phyloP scores from a whole-genome alignment of 1,284 basidiomycete genomes.

The Apiotrichum mycotoxinovorans region DNA sequence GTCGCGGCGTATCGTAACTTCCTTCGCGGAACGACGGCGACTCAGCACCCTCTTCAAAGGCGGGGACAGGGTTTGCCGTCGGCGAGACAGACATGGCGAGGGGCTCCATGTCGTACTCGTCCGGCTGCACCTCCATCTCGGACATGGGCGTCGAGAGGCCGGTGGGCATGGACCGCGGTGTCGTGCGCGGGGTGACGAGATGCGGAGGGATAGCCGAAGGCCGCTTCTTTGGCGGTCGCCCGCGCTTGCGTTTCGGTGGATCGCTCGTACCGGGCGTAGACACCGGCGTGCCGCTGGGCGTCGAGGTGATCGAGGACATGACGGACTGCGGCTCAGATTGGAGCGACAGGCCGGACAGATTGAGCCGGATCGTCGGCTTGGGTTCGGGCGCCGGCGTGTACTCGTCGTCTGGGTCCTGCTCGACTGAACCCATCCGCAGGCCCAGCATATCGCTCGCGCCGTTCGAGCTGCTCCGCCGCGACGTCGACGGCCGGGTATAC shows the following conservation, averaged over 20 bases:
- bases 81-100: conserved; percentile 18
- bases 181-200: conserved; percentile 14
- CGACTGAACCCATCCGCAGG: background rate
- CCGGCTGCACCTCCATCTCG: background rate
- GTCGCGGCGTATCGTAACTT: conserved; percentile 15
- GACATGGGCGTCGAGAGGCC: conserved; percentile 9
- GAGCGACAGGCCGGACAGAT: background rate
- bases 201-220: conserved; percentile 21
- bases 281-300: conserved; percentile 10
- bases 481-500: background rate
- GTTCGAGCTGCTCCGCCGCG: background rate
- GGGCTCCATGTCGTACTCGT: conserved; percentile 16
- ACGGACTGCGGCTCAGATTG: conserved; percentile 9
- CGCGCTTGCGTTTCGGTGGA: conserved; percentile 12
- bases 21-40: conserved; percentile 3
- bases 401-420: background rate
- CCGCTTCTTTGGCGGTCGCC: conserved; percentile 12
- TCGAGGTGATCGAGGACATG: conserved; percentile 11
- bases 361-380: conserved; percentile 2
- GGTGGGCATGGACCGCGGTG: conserved; percentile 6
- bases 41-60: background rate
- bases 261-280: conserved; percentile 11
- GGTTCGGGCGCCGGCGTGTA: background rate
- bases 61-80: background rate
- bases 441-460: background rate